A percentile compares a stretch with the other conserved stretches of the same genome.
Conservation (phyloP, 768 basidiomycete genomes). For the Suillus decipiens region DNA sequence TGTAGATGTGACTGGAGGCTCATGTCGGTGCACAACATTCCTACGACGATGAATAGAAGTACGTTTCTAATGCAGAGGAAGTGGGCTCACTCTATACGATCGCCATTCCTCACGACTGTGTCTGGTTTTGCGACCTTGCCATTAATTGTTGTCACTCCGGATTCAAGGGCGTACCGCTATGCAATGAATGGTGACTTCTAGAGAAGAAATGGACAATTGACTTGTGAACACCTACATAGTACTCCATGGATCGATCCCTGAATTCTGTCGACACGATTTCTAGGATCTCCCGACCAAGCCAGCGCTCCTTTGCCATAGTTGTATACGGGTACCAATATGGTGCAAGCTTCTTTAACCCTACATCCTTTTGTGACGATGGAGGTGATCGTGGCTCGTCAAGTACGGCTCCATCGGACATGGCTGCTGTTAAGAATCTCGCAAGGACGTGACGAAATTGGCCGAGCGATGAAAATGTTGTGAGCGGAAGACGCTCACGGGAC, state of each 20-base stretch:
- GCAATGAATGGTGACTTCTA: not conserved
- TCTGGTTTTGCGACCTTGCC: constrained; percentile 82
- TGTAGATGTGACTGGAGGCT: constrained; percentile 88
- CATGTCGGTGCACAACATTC: constrained; percentile 94
- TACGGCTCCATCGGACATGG: constrained; percentile 43
- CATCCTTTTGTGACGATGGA: constrained; percentile 29
- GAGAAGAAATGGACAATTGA: constrained; percentile 1
- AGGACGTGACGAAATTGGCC: constrained; percentile 62
- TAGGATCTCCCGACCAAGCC: constrained; percentile 84
- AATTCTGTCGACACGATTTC: constrained; percentile 96
- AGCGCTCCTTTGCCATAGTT: constrained; percentile 90
- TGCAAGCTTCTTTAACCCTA: constrained; percentile 68
- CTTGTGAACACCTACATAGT: constrained; percentile 69
- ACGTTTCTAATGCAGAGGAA: not conserved
- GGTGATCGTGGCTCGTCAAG: constrained; percentile 19
- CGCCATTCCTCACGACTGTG: constrained; percentile 81
- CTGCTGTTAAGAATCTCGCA: constrained; percentile 50
- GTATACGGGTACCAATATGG: constrained; percentile 95
- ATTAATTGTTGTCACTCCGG: constrained; percentile 95
- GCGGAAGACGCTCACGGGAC: constrained; percentile 34
- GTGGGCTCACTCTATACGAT: constrained; percentile 78
- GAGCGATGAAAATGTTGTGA: constrained; percentile 49
- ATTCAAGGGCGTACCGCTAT: constrained; percentile 74
- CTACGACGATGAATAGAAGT: constrained; percentile 38
- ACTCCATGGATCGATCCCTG: constrained; percentile 90